Evolutionary conservation across 2,329 filamentous ascomycete genomes (phyloP), one percentile per base, ranked within the genome.

Genomic region (Colletotrichum lupini): DNA sequence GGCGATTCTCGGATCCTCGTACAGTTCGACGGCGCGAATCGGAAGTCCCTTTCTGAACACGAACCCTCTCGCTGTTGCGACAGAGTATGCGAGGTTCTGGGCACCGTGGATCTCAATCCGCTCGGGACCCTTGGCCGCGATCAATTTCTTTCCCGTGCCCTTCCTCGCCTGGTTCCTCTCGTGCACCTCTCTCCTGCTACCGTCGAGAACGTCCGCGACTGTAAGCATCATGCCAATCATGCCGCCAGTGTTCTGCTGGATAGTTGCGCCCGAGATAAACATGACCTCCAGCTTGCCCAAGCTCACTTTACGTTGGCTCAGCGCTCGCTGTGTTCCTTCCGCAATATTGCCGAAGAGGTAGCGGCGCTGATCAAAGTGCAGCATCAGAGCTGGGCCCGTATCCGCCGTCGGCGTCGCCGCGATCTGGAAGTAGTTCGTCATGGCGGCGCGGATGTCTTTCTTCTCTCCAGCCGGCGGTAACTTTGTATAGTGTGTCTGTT

Each of bases 181-280:
- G 24, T 79, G 78, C 5, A 80, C 71, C 8, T 82, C 81, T 74
- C 87, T 85, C 67, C 83, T 84, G 46, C 86, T 86, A 19, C 84
- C 81, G 6, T 88, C 85, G 26, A 89, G 82, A 6, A 88, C 83
- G 81, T 97, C 95, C 32, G 95, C 95, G 72, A 98, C 82, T 5
- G 94, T 97, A 76, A 99, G 87, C 70, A 98, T 88, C 85, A 95
- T 90, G 65, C 97, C 97, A 74, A 98, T 85, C 75, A 98, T 83
- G 4, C 97, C 97, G 70, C 97, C 97, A 42, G 90, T 89, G 77
- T 90, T 93, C 35, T 86, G 84, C 95, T 95, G 98, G 80, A 91
- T 88, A 53, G 93, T 90, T 53, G 87, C 87, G 3, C 97, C 97
- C 0, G 94, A 94, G 72, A 99, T 81, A 81, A 99, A 98, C 71